Evolutionary conservation across 805 yeast species (phyloP).

Genomic region (Candida khao-thaluensis): DNA sequence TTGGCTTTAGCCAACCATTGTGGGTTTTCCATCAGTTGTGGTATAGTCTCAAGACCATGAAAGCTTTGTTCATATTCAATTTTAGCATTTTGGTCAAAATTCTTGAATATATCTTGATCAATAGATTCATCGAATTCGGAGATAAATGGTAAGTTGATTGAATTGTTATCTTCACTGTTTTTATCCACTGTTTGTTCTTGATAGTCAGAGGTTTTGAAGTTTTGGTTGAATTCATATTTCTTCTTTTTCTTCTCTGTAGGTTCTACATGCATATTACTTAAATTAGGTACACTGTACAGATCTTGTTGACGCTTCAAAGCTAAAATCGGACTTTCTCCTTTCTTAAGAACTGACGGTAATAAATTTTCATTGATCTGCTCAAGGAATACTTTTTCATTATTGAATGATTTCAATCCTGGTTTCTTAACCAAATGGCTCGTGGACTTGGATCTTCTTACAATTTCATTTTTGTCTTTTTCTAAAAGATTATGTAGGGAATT

Average conservation of each 20-base stretch:
- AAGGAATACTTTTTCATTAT: slow-evolving; percentile 29
- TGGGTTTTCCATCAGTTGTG: slow-evolving; percentile 13
- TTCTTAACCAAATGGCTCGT: slow-evolving; percentile 19
- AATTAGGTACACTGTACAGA: background rate
- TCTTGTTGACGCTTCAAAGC: slow-evolving; percentile 22
- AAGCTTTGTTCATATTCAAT: slow-evolving; percentile 18
- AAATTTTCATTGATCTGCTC: slow-evolving; percentile 29
- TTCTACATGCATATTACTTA: background rate
- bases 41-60: slow-evolving; percentile 29
- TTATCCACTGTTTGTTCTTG: no score
- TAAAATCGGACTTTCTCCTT: slow-evolving; percentile 33
- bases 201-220: background rate
- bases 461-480: background rate
- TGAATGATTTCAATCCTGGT: slow-evolving; percentile 22
- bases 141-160: slow-evolving; percentile 21
- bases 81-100: slow-evolving; percentile 24
- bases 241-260: background rate
- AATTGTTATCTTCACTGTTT: background rate
- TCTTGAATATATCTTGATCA: slow-evolving; percentile 19
- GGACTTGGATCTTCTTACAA: slow-evolving; percentile 27
- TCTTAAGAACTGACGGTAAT: slow-evolving; percentile 34
- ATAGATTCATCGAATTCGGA: slow-evolving; percentile 24
- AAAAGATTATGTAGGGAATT: slow-evolving; percentile 7
- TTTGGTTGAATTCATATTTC: slow-evolving; percentile 7
- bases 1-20: slow-evolving; percentile 14